These are phyloP conservation scores for Sporopachydermia lactativora DNA, from an alignment of 805 yeast genomes.

Conservation along the genomic window DNA sequence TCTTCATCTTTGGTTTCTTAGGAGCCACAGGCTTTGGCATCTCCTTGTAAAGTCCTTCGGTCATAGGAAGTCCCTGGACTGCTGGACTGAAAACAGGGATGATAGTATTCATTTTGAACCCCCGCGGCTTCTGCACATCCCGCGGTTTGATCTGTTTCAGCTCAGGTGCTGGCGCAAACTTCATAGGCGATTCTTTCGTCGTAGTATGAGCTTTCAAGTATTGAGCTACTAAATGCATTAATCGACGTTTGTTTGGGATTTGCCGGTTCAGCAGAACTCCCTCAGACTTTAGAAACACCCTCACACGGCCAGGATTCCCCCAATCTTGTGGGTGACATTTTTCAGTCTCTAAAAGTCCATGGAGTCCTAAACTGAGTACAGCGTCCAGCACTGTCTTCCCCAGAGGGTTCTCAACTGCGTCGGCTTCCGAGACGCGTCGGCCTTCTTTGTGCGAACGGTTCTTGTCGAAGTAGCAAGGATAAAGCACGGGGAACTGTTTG, in stretches of 20 bases:
- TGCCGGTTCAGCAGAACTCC: conserved; percentile 33
- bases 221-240: conserved; percentile 44
- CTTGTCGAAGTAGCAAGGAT: conserved; percentile 87
- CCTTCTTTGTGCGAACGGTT: conserved; percentile 68
- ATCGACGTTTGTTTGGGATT: conserved; percentile 34
- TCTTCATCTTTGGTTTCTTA: not conserved
- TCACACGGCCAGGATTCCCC: conserved; percentile 94
- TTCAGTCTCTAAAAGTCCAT: conserved; percentile 34
- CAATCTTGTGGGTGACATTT: conserved; percentile 93
- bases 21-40: conserved; percentile 7
- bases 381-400: conserved; percentile 79
- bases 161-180: conserved; percentile 54
- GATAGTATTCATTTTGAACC: conserved; percentile 72
- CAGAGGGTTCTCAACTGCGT: conserved; percentile 76
- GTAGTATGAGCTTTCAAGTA: conserved; percentile 60
- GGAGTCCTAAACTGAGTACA: conserved; percentile 22
- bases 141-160: conserved; percentile 19
- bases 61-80: conserved; percentile 73
- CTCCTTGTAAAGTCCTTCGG: conserved; percentile 49
- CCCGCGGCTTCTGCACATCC: conserved; percentile 39
- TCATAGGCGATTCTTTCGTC: conserved; percentile 44
- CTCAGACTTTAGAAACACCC: conserved; percentile 48
- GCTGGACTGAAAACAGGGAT: conserved; percentile 81
- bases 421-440: conserved; percentile 54
- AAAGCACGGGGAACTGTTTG: conserved; percentile 56